Base-by-base conservation (phyloP, 2,329 filamentous ascomycete genomes). In the Aspergillus aculeatinus region DNA sequence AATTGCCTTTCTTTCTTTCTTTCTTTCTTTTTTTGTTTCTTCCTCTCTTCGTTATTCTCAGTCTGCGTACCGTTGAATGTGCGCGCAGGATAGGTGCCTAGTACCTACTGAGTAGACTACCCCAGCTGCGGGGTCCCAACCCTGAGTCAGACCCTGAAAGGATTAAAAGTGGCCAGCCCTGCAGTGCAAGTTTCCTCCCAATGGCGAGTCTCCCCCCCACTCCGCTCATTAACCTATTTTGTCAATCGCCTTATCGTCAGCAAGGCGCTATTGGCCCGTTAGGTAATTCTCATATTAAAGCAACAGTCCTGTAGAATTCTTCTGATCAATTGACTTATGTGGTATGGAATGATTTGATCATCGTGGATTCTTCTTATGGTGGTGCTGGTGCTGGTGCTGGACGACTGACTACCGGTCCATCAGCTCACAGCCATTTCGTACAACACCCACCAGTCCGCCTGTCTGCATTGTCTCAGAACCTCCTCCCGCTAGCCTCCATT, bases 381-480 rank as follows among this genome's bases (percentile, higher is more conserved):
- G 21, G 21, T 21, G 21, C 19, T 21, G 19, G 19, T 50, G 48
- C 27, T 50, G 23, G 3, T 50, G 48, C 27, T 50, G 19, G 4
- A 25, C 2, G 21, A 25, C 7, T 25, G 48, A n/a, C 48, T 55
- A 47, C 39, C 39, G 29, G 2, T 75, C 80, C 79, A 87, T 83
- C 61, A 98, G 78, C 74, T 96, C 94, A 31, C 91, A 93, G 0
- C 95, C 95, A 58, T 86, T 89, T 62, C 95, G 83, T 48, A 99
- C 86, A 5, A 96, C 91, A 1, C 94, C 95, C 11, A 98, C 91
- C 50, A 97, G 82, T 0, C 93, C 95, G 6, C 95, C 94, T 0
- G 95, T 98, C 80, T 99, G 95, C 60, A 99, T 85, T 5, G 82
- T 80, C 79, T 99, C 95, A 60, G 87, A 92, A 1, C 90, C 93